Evolutionary conservation across 2,329 filamentous ascomycete species (phyloP).

Genomic region (Cladosporium sp.): DNA sequence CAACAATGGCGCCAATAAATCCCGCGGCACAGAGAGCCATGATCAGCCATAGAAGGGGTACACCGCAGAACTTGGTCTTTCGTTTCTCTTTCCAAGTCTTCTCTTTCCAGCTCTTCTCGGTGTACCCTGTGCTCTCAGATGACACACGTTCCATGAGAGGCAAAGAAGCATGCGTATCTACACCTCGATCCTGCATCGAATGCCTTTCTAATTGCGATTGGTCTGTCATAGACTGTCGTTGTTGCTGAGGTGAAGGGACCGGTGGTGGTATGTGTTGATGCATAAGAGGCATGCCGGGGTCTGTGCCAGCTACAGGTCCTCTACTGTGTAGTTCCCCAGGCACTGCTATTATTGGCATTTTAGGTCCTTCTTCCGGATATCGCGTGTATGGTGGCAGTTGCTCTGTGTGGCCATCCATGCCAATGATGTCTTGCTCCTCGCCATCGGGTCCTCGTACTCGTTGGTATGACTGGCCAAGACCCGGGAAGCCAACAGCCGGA

Average conservation of each 20-base stretch:
- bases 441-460: constrained; percentile 71
- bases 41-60: constrained; percentile 33
- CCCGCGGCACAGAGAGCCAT: constrained; percentile 24
- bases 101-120: constrained; percentile 31
- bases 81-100: constrained; percentile 36
- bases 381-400: constrained; percentile 87
- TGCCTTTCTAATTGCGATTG: constrained; percentile 21
- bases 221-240: constrained; percentile 32
- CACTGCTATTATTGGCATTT: constrained; percentile 47
- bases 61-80: constrained; percentile 32
- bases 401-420: constrained; percentile 82
- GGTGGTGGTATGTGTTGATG: constrained; percentile 29
- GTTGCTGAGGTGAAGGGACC: constrained; percentile 15
- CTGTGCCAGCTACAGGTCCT: constrained; percentile 29
- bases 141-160: constrained; percentile 10
- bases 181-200: constrained; percentile 6
- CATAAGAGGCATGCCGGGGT: constrained; percentile 32
- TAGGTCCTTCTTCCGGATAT: constrained; percentile 66
- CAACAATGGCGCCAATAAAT: constrained; percentile 31
- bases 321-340: constrained; percentile 28
- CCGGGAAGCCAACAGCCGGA: constrained; percentile 63
- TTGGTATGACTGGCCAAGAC: constrained; percentile 62
- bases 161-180: constrained; percentile 15
- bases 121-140: background rate
- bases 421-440: constrained; percentile 84